These are phyloP conservation scores for Fusarium coicis DNA, from an alignment of 2,329 filamentous ascomycete species.

Conservation along the genomic window DNA sequence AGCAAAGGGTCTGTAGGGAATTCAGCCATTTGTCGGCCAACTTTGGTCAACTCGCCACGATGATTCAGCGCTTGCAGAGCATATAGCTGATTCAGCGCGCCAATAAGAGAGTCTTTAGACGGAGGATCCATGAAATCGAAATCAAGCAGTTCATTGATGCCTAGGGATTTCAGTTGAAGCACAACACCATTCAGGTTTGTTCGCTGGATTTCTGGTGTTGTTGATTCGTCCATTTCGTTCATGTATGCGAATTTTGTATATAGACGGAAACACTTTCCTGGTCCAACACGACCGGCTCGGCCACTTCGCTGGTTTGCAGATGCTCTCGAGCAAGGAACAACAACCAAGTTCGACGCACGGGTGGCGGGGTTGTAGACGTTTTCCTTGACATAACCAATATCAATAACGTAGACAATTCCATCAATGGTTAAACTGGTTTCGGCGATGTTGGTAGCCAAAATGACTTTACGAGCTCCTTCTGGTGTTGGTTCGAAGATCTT, in stretches of 20 bases:
- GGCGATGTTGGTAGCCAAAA: slow-evolving; percentile 95
- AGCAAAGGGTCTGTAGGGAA: slow-evolving; percentile 94
- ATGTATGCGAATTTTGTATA: slow-evolving; percentile 96
- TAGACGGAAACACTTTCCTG: slow-evolving; percentile 91
- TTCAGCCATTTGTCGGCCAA: slow-evolving; percentile 94
- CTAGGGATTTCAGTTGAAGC: slow-evolving; percentile 86
- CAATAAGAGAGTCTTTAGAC: slow-evolving; percentile 87
- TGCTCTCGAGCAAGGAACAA: slow-evolving; percentile 90
- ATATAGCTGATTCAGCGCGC: slow-evolving; percentile 89
- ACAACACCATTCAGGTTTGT: slow-evolving; percentile 89
- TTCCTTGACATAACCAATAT: slow-evolving; percentile 94
- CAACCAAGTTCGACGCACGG: slow-evolving; percentile 91
- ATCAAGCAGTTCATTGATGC: slow-evolving; percentile 90
- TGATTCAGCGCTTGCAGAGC: slow-evolving; percentile 90
- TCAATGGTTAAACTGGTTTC: slow-evolving; percentile 97
- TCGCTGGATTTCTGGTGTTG: slow-evolving; percentile 91
- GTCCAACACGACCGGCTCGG: slow-evolving; percentile 89
- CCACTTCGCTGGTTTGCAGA: slow-evolving; percentile 94
- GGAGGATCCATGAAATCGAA: slow-evolving; percentile 98
- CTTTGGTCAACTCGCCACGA: slow-evolving; percentile 86
- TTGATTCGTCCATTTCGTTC: slow-evolving; percentile 93
- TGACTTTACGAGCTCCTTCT: slow-evolving; percentile 85
- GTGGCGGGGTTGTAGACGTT: slow-evolving; percentile 92
- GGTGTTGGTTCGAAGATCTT: slow-evolving; percentile 97
- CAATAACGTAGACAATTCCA: slow-evolving; percentile 95